Evolutionary conservation across 805 yeast species (phyloP).

Genomic region (Yarrowia deformans): DNA sequence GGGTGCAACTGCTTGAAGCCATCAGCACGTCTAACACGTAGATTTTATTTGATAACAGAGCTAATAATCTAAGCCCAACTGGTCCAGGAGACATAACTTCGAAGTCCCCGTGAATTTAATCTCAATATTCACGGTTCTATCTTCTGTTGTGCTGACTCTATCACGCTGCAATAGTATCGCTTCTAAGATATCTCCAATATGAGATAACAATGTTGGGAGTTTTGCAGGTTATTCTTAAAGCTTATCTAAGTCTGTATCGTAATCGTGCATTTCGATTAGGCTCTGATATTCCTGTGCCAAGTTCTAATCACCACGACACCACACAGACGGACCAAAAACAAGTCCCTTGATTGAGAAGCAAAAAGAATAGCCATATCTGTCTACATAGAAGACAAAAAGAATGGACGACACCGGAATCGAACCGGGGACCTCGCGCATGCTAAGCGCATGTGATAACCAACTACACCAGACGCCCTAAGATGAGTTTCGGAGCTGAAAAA

Average conservation of each 20-base stretch:
- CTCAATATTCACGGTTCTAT: no score
- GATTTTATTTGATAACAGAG: no score
- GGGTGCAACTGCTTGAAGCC: neutral
- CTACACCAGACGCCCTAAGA: constrained; percentile 20
- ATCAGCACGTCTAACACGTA: no score
- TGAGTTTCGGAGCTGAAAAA: neutral
- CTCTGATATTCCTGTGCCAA: no score
- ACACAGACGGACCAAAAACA: neutral
- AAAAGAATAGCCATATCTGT: neutral
- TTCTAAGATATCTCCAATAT: neutral
- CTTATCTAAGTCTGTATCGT: no score
- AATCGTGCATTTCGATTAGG: no score
- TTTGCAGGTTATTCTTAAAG: neutral
- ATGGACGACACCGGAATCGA: constrained; percentile 23
- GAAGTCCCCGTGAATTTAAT: no score
- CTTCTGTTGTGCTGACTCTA: neutral
- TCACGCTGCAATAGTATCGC: no score
- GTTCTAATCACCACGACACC: no score
- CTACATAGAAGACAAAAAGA: neutral
- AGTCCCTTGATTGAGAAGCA: neutral
- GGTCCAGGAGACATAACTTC: no score
- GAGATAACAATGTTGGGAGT: neutral
- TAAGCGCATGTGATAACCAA: constrained; percentile 23
- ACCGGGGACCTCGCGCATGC: constrained; percentile 27
- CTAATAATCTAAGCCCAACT: no score